Evolutionary conservation across 2,329 filamentous ascomycete species (phyloP).

Genomic region (Aspergillus novoparasiticus): DNA sequence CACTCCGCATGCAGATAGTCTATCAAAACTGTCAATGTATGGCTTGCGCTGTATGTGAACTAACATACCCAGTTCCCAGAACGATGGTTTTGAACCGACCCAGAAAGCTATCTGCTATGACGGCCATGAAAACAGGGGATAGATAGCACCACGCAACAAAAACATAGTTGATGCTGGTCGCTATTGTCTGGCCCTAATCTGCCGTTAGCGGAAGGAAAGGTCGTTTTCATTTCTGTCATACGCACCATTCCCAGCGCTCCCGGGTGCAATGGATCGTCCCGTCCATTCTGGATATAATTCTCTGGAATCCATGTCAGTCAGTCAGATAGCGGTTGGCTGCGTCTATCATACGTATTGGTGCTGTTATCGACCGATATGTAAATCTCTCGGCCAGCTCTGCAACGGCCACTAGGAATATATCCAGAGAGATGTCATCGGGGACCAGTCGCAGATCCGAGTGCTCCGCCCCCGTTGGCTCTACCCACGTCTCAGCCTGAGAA

Average conservation of each 20-base stretch:
- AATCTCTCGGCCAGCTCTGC: slow-evolving; percentile 8
- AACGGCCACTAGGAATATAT: slow-evolving; percentile 7
- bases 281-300: neutral
- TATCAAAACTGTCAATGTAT: neutral
- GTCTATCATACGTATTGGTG: slow-evolving; percentile 5
- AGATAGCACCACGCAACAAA: neutral
- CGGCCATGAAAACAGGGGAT: neutral
- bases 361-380: slow-evolving; percentile 5
- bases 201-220: neutral
- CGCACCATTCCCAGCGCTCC: neutral
- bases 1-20: neutral
- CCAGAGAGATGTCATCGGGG: slow-evolving; percentile 9
- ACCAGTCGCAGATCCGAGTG: slow-evolving; percentile 13
- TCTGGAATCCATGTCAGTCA: neutral
- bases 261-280: neutral
- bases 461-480: neutral
- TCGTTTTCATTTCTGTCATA: neutral
- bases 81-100: slow-evolving; percentile 9
- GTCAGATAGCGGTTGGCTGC: neutral
- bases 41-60: neutral
- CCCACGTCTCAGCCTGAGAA: neutral
- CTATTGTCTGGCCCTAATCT: neutral
- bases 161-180: neutral
- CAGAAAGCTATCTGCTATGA: slow-evolving; percentile 7
- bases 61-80: neutral